A percentile compares a stretch with the other conserved stretches of the same genome.
These are phyloP conservation scores for Aotearoamyces nothofagi DNA, from an alignment of 2,329 filamentous ascomycete species.

Conservation along the genomic window DNA sequence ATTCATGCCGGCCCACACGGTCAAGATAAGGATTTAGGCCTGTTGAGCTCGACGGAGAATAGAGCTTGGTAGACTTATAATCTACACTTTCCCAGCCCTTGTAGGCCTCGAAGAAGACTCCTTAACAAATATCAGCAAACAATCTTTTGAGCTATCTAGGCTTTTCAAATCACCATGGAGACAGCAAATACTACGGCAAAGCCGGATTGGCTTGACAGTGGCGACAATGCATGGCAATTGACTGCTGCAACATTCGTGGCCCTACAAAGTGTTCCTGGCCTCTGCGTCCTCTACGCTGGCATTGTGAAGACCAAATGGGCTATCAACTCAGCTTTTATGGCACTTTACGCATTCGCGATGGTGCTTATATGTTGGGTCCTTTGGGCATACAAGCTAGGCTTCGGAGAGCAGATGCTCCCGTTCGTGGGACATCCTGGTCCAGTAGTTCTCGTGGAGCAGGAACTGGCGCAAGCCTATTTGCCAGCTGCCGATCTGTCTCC, in stretches of 20 bases:
- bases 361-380: conserved; percentile 33
- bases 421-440: conserved; percentile 31
- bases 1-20: too few species aligned
- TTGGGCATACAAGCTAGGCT: conserved; percentile 31
- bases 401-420: conserved; percentile 32
- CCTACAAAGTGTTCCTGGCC: conserved; percentile 32
- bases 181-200: too few species aligned
- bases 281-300: conserved; percentile 30
- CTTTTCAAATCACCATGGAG: too few species aligned
- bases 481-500: conserved; percentile 25
- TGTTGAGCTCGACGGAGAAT: too few species aligned
- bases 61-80: too few species aligned
- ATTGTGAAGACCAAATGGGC: conserved; percentile 32
- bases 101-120: too few species aligned
- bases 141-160: too few species aligned
- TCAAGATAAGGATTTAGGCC: too few species aligned
- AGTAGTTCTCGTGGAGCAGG: conserved; percentile 26
- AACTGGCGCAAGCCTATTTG: conserved; percentile 26
- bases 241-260: conserved; percentile 32
- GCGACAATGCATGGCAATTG: conserved; percentile 36
- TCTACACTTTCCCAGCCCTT: too few species aligned
- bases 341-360: conserved; percentile 31
- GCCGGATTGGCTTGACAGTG: conserved; percentile 23
- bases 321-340: conserved; percentile 33
- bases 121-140: too few species aligned